Conservation (phyloP, 805 yeast genomes). For the Yarrowia divulgata region DNA sequence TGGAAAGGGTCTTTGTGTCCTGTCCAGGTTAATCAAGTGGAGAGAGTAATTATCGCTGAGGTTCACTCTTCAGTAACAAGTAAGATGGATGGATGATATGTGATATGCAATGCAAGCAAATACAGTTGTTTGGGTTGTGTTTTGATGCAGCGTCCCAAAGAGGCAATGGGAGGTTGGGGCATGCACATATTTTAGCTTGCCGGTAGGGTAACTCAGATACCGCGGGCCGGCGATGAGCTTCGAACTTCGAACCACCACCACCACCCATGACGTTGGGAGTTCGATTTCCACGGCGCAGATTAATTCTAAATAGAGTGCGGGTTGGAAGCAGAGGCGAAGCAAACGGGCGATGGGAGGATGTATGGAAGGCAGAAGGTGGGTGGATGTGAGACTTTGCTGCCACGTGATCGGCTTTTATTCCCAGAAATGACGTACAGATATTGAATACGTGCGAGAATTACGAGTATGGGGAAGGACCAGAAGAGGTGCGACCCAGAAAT, state of each 20-base stretch:
- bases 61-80: neutral
- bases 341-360: neutral
- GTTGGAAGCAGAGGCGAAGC: too few species aligned
- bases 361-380: neutral
- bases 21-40: neutral
- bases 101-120: constrained; percentile 30
- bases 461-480: too few species aligned
- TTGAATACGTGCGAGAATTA: neutral
- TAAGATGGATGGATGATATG: neutral
- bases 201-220: constrained; percentile 21
- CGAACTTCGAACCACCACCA: too few species aligned
- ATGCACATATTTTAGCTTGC: neutral
- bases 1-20: neutral
- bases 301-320: too few species aligned
- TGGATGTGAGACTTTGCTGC: too few species aligned
- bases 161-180: constrained; percentile 19
- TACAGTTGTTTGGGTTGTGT: constrained; percentile 21
- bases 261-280: neutral
- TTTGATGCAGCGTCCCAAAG: constrained; percentile 25
- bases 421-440: neutral
- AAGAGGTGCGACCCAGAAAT: too few species aligned
- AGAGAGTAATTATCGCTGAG: neutral
- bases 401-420: constrained; percentile 27
- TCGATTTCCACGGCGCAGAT: constrained; percentile 6
- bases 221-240: constrained; percentile 8